Conservation (phyloP, 1,284 basidiomycete genomes). For the Microbotryum violaceum region DNA sequence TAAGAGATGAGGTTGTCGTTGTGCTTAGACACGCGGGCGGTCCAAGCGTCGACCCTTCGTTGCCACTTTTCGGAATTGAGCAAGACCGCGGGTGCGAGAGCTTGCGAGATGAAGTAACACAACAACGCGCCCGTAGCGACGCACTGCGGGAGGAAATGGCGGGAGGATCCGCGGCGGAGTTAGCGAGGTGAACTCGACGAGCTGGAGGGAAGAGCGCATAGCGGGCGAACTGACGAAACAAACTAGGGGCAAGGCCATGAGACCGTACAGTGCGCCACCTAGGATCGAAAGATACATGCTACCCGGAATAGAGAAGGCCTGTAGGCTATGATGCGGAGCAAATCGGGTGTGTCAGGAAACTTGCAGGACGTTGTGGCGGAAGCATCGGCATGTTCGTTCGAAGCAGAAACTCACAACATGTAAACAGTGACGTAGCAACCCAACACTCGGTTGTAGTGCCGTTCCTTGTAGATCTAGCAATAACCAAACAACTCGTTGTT, state of each 20-base stretch:
- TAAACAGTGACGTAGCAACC: conserved; percentile 54
- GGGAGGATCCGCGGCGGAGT: neutral
- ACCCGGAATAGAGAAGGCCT: conserved; percentile 92
- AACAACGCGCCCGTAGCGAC: conserved; percentile 84
- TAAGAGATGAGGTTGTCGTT: conserved; percentile 75
- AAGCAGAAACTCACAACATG: conserved; percentile 63
- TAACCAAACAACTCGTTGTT: neutral
- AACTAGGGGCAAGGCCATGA: conserved; percentile 77
- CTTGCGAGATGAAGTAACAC: conserved; percentile 85
- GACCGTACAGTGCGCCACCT: conserved; percentile 89
- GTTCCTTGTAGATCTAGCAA: conserved; percentile 40
- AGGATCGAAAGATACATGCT: conserved; percentile 98
- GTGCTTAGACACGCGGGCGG: conserved; percentile 60
- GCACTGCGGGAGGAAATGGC: conserved; percentile 45
- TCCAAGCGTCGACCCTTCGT: conserved; percentile 70
- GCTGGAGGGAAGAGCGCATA: neutral
- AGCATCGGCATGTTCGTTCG: neutral
- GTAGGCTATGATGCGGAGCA: conserved; percentile 54
- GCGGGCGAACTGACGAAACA: conserved; percentile 53
- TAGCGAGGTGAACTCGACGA: neutral
- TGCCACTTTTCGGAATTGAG: conserved; percentile 67
- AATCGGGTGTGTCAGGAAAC: neutral
- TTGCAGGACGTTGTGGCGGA: neutral
- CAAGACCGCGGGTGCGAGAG: conserved; percentile 80
- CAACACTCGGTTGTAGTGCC: conserved; percentile 40